Conservation (phyloP, 371 early-diverging fungal genomes). For the Amoeboaphelidium protococcarum region DNA sequence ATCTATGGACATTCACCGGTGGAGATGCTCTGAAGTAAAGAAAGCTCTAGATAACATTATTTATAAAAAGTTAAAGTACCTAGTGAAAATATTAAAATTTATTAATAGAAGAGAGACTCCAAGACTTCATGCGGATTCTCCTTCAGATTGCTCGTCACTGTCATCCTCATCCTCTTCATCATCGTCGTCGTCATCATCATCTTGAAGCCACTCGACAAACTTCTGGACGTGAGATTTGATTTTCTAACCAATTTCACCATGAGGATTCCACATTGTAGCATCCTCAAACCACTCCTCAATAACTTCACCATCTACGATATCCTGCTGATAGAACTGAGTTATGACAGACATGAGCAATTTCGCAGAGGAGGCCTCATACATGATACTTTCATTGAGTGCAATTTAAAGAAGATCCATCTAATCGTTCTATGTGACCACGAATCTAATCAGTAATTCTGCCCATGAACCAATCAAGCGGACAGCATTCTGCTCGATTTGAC, state of each 20-base stretch:
- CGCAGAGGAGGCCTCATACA: slow-evolving; percentile 10
- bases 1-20: too few relatives aligned
- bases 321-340: slow-evolving; percentile 41
- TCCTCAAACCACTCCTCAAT: slow-evolving; percentile 39
- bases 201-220: slow-evolving; percentile 6
- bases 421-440: not conserved
- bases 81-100: too few relatives aligned
- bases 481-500: not conserved
- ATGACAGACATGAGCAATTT: slow-evolving; percentile 32
- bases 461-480: not conserved
- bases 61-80: too few relatives aligned
- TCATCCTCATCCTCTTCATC: slow-evolving; percentile 5
- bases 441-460: not conserved
- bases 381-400: not conserved
- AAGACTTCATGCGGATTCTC: not conserved
- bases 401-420: not conserved
- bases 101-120: not conserved
- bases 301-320: slow-evolving; percentile 57
- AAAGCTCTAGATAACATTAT: too few relatives aligned
- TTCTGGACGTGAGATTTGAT: not conserved
- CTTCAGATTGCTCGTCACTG: slow-evolving; percentile 5
- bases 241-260: too few relatives aligned
- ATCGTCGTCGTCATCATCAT: slow-evolving; percentile 16
- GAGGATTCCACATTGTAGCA: too few relatives aligned
- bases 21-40: too few relatives aligned